phyloP scores from a whole-genome alignment of 2,329 filamentous ascomycete species.

The Albifimbria verrucaria region DNA sequence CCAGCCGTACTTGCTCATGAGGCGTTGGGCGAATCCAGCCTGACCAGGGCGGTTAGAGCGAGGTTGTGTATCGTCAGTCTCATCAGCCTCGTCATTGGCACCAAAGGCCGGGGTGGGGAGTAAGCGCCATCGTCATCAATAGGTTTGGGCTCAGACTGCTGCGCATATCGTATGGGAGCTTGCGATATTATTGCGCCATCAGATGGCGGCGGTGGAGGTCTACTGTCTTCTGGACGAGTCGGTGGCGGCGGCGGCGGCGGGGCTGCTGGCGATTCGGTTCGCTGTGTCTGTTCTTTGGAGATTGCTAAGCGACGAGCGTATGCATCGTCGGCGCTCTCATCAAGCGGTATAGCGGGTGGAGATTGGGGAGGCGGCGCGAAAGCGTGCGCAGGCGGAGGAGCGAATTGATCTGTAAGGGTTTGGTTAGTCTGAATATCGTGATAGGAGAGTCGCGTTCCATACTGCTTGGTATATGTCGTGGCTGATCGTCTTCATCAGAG shows the following conservation, averaged over 20 bases:
- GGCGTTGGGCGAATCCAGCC: constrained; percentile 77
- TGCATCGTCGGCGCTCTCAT: constrained; percentile 65
- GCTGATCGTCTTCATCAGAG: constrained; percentile 37
- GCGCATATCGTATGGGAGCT: constrained; percentile 70
- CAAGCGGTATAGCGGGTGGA: constrained; percentile 34
- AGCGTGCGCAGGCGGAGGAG: constrained; percentile 54
- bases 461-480: constrained; percentile 28
- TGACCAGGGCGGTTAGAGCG: constrained; percentile 72
- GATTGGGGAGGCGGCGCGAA: constrained; percentile 55
- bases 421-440: not conserved
- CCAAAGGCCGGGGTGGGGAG: constrained; percentile 45
- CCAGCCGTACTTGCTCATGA: constrained; percentile 95
- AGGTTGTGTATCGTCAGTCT: constrained; percentile 34
- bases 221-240: constrained; percentile 15
- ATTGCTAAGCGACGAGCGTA: constrained; percentile 62
- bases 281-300: constrained; percentile 38
- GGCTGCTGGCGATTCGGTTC: constrained; percentile 24
- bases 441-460: constrained; percentile 9
- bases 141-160: constrained; percentile 20
- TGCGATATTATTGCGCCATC: constrained; percentile 66
- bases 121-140: constrained; percentile 39
- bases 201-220: constrained; percentile 31
- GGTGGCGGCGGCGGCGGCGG: constrained; percentile 19
- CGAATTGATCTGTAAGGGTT: constrained; percentile 50
- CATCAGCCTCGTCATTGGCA: constrained; percentile 32